phyloP scores from a whole-genome alignment of 805 yeast species.

The Wickerhamiella hasegawae region DNA sequence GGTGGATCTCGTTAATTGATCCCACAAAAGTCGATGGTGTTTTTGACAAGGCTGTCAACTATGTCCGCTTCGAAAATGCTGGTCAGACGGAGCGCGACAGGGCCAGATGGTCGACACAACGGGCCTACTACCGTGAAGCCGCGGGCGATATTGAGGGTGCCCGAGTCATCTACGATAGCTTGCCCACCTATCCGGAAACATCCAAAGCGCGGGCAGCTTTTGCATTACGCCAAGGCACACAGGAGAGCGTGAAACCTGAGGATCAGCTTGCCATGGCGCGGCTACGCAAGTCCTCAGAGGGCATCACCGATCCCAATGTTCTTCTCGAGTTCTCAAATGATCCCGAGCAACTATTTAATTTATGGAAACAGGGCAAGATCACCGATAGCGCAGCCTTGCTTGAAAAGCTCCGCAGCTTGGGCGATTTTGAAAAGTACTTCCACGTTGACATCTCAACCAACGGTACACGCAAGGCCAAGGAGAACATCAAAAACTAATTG shows the following conservation, averaged over 20 bases:
- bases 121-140: conserved; percentile 5
- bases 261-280: too few relatives aligned
- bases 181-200: background rate
- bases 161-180: background rate
- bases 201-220: background rate
- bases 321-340: too few relatives aligned
- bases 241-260: too few relatives aligned
- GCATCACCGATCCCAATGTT: too few relatives aligned
- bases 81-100: conserved; percentile 1
- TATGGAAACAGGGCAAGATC: background rate
- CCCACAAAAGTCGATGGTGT: conserved; percentile 1
- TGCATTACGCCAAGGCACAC: too few relatives aligned
- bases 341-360: background rate
- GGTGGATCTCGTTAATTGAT: conserved; percentile 27
- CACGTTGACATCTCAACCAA: too few relatives aligned
- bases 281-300: too few relatives aligned
- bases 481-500: too few relatives aligned
- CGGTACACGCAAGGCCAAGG: too few relatives aligned
- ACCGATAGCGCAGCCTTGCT: background rate
- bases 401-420: background rate
- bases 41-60: conserved; percentile 4
- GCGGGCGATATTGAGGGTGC: conserved; percentile 7
- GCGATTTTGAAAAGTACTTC: background rate
- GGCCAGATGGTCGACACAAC: background rate
- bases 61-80: background rate